These are phyloP conservation scores for Lentinula detonsa DNA, from an alignment of 768 basidiomycete genomes.

Conservation along the genomic window DNA sequence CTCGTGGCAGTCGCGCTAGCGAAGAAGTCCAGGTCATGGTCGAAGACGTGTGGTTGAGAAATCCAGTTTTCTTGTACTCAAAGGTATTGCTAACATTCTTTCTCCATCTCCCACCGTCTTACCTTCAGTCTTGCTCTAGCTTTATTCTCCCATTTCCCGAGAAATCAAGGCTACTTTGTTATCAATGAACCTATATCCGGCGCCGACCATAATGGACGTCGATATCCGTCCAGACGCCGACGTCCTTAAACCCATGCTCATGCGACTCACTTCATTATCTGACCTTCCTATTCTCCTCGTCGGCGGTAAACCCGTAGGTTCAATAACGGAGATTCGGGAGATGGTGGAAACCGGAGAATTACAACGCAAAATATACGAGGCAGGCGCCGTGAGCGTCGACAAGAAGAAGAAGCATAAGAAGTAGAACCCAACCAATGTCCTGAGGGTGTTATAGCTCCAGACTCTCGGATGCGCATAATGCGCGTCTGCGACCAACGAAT, in stretches of 20 bases:
- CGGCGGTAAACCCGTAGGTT: constrained; percentile 53
- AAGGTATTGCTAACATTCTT: constrained; percentile 36
- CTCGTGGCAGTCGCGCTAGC: constrained; percentile 51
- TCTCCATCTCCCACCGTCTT: constrained; percentile 2
- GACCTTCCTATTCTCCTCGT: constrained; percentile 66
- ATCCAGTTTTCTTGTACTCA: constrained; percentile 72
- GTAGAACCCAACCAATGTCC: not conserved
- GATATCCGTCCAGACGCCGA: constrained; percentile 68
- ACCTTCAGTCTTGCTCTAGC: constrained; percentile 26
- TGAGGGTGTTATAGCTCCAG: not conserved
- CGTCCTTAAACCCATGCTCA: constrained; percentile 55
- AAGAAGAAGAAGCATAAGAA: constrained; percentile 39
- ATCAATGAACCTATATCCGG: constrained; percentile 51
- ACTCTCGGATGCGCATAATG: not conserved
- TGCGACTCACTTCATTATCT: constrained; percentile 47
- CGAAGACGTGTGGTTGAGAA: constrained; percentile 61
- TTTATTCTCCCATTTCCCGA: constrained; percentile 58
- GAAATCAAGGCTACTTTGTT: constrained; percentile 59
- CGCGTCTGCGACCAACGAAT: not conserved
- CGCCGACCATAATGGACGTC: constrained; percentile 63
- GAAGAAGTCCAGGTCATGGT: constrained; percentile 58
- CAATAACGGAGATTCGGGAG: constrained; percentile 44
- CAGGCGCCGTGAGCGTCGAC: constrained; percentile 53
- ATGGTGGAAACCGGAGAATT: constrained; percentile 49
- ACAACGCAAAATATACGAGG: constrained; percentile 37